Evolutionary conservation across 768 basidiomycete genomes (phyloP).

Genomic region (Collybia nuda): DNA sequence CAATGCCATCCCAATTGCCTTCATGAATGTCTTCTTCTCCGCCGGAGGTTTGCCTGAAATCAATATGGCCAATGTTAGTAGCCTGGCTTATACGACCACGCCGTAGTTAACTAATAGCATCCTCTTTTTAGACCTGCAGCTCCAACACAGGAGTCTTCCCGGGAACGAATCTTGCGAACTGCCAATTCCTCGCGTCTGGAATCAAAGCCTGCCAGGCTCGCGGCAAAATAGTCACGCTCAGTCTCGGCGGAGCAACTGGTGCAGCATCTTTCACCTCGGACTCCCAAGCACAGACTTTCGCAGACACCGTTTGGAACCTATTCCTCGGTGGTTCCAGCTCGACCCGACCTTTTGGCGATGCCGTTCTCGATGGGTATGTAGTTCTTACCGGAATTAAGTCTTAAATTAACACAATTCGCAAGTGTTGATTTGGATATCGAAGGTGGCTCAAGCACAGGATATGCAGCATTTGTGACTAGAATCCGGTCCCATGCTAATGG

Average conservation of each 20-base stretch:
- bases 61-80: constrained; percentile 55
- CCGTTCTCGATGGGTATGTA: constrained; percentile 60
- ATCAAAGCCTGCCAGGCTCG: constrained; percentile 58
- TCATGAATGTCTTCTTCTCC: constrained; percentile 59
- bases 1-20: constrained; percentile 61
- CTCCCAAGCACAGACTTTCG: constrained; percentile 49
- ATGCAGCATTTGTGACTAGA: constrained; percentile 44
- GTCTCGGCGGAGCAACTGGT: constrained; percentile 54
- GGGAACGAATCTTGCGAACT: constrained; percentile 58
- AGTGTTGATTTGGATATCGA: constrained; percentile 68
- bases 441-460: constrained; percentile 47
- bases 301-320: constrained; percentile 62
- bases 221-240: constrained; percentile 52
- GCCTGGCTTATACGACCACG: background rate
- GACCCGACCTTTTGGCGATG: constrained; percentile 62
- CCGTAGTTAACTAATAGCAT: background rate
- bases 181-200: constrained; percentile 51
- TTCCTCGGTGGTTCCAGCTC: constrained; percentile 62
- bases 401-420: background rate
- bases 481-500: constrained; percentile 42
- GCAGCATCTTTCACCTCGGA: constrained; percentile 51
- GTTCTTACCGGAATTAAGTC: background rate
- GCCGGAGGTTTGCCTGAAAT: constrained; percentile 57
- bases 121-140: constrained; percentile 47
- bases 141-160: constrained; percentile 42